Percentiles rank a stretch among this genome's conserved stretches.
These are phyloP conservation scores for Gentiana dahurica DNA, from an alignment of 257 asterid genomes.

Conservation along the genomic window DNA sequence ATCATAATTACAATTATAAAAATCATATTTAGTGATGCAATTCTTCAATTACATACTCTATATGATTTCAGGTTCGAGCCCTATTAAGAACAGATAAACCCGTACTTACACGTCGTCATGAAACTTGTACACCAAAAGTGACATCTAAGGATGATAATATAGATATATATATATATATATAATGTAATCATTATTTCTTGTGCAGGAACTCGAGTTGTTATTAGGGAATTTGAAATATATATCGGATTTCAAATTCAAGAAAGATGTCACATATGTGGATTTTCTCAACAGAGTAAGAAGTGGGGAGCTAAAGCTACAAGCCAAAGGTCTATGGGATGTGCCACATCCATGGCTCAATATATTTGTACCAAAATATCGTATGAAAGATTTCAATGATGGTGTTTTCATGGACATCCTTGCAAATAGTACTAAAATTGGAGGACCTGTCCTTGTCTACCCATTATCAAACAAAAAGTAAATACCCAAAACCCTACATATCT, in stretches of 20 bases:
- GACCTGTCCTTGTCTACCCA: slow-evolving; percentile 78
- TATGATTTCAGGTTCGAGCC: no score
- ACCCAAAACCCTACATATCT: background rate
- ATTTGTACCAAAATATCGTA: slow-evolving; percentile 54
- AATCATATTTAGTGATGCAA: no score
- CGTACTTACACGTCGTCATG: no score
- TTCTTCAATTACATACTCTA: no score
- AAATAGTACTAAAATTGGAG: slow-evolving; percentile 28
- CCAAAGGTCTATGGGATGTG: slow-evolving; percentile 27
- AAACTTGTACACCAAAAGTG: background rate
- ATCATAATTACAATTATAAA: background rate
- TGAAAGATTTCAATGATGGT: slow-evolving; percentile 41
- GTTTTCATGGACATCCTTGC: slow-evolving; percentile 52
- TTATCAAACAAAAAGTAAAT: slow-evolving; percentile 35
- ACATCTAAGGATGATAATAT: background rate
- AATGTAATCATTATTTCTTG: background rate
- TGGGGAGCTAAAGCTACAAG: slow-evolving; percentile 29
- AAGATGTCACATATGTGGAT: slow-evolving; percentile 29
- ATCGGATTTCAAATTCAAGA: slow-evolving; percentile 31
- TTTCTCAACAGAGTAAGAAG: slow-evolving; percentile 47
- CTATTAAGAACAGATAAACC: no score
- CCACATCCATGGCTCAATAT: slow-evolving; percentile 87
- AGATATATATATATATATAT: background rate
- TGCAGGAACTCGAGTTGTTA: slow-evolving; percentile 33
- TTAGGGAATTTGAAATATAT: slow-evolving; percentile 20